Conservation (phyloP, 2,329 filamentous ascomycete genomes). For the Cryphonectria naterciae region DNA sequence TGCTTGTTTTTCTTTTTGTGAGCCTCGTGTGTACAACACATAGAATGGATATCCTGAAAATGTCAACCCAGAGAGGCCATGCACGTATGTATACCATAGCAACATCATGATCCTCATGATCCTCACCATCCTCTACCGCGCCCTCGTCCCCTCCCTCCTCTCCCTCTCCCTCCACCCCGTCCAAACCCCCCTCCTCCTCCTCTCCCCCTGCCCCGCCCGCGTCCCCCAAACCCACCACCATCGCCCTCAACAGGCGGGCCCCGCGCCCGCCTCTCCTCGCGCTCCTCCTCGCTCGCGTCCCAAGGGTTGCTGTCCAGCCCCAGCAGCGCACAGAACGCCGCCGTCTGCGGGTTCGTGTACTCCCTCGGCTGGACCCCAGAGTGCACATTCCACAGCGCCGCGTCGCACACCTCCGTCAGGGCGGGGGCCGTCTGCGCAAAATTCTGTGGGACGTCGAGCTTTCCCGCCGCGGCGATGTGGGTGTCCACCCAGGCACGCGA, state of each 20-base stretch:
- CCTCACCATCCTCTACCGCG: constrained; percentile 43
- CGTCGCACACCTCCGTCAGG: constrained; percentile 52
- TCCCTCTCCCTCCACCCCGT: constrained; percentile 39
- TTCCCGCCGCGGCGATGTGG: constrained; percentile 66
- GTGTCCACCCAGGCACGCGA: constrained; percentile 82
- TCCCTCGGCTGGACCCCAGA: constrained; percentile 71
- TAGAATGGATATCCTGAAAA: not conserved
- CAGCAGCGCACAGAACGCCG: constrained; percentile 77
- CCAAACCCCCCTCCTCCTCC: constrained; percentile 37
- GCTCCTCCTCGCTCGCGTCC: constrained; percentile 73
- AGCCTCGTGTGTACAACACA: not conserved
- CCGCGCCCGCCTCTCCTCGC: constrained; percentile 57
- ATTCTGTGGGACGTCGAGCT: constrained; percentile 74
- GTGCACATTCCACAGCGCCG: constrained; percentile 24
- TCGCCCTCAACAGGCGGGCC: constrained; percentile 56
- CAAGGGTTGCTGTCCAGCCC: constrained; percentile 81
- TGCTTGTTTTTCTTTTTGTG: not conserved
- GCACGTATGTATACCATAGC: not conserved
- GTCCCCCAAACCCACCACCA: constrained; percentile 37
- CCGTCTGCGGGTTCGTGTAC: constrained; percentile 86
- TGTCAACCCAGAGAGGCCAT: not conserved
- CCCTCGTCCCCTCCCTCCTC: constrained; percentile 42
- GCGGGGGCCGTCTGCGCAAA: constrained; percentile 77
- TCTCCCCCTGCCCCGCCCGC: constrained; percentile 42
- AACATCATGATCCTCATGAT: constrained; percentile 28